Percentiles rank a stretch among this genome's conserved stretches.
Conservation (phyloP, 78 protist species). For the Acrasis kona region DNA sequence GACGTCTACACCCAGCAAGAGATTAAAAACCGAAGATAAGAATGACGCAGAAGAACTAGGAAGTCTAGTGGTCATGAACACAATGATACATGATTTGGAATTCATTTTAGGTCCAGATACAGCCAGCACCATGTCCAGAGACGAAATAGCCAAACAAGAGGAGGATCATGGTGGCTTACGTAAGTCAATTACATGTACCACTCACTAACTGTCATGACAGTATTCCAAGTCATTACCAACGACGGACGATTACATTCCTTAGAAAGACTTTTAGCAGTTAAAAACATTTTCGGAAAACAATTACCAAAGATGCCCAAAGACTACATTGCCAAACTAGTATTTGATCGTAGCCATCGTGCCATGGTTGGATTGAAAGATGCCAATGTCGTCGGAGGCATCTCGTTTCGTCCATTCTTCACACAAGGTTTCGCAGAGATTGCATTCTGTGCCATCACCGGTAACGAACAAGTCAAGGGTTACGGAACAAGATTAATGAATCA, state of each 20-base stretch:
- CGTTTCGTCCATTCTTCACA: conserved; percentile 56
- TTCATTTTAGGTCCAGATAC: no score
- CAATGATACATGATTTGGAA: no score
- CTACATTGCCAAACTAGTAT: conserved; percentile 68
- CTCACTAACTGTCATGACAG: no score
- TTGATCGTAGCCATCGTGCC: conserved; percentile 15
- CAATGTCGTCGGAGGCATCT: conserved; percentile 75
- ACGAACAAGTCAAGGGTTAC: conserved; percentile 68
- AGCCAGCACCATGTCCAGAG: not conserved
- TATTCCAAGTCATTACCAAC: not conserved
- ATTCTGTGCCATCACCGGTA: conserved; percentile 70
- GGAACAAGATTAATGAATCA: conserved; percentile 85
- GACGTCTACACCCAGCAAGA: no score
- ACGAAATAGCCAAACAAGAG: not conserved
- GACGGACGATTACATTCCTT: not conserved
- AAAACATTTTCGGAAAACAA: not conserved
- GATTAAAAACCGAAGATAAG: no score
- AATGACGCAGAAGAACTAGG: no score
- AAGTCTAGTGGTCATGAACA: no score
- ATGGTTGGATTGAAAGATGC: conserved; percentile 11
- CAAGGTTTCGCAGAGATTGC: conserved; percentile 79
- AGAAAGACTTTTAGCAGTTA: not conserved
- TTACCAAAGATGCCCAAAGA: conserved; percentile 9
- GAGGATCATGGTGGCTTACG: not conserved
- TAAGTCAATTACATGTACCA: no score